Evolutionary conservation across 1,284 basidiomycete species (phyloP), one percentile per base, ranked within the genome.

Genomic region (Sphagnurus paluster): DNA sequence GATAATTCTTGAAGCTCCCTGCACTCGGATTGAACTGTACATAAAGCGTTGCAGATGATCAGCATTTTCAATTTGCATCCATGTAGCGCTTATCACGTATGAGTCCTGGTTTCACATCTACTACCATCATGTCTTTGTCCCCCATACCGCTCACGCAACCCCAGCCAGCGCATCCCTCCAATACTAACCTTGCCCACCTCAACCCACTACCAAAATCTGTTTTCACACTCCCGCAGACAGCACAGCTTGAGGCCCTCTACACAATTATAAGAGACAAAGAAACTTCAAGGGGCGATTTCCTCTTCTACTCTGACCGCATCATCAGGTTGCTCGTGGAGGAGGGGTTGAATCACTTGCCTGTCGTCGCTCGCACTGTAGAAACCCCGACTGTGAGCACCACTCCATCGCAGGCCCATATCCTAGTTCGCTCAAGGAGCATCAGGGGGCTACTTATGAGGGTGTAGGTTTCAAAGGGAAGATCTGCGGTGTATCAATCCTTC

Each of bases 301-400:
- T 99, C 56, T 99, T 99, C 73, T 98, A 97, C 65, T 93, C 91
- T 4, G 87, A 89, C 65, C 72, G 87, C 11, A 86, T 88, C 59
- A 90, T 90, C 57, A 73, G 87, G 36, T 61, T 89, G 47, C 74
- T 88, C 42, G 84, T 88, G 26, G 87, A 90, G 63, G 87, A 88
- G 73, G 91, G 95, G n/a, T 72, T 98, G 49, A 98, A 99, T 68
- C 93, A 98, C 67, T 76, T 99, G 6, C 96, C 96, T 1, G 93
- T 98, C 21, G 70, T 94, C 11, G 82, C 88, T 29, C 90, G 91
- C 72, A 86, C 81, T 3, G 82, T 92, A 16, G 75, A 83, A 62
- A 92, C 90, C 0, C 89, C 89, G 2, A 92, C 88, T 16, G 88
- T 79, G 56, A 65, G 71, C 67, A 36, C 2, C 19, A 36, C 32